phyloP scores from a whole-genome alignment of 2,329 filamentous ascomycete genomes.

The Seiridium unicorne region DNA sequence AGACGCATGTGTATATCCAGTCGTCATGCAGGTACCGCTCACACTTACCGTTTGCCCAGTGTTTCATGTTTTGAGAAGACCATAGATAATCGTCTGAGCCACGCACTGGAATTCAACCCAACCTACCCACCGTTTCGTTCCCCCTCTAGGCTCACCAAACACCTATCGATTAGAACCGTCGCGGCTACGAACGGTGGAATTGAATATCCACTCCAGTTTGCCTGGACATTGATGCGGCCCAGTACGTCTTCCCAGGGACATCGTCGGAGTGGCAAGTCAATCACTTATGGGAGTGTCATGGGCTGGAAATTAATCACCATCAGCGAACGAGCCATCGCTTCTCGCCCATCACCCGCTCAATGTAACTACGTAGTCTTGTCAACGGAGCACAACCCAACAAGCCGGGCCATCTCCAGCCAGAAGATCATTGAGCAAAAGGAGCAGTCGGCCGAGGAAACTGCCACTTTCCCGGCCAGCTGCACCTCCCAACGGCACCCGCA shows the following conservation, averaged over 20 bases:
- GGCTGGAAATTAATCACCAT: not conserved
- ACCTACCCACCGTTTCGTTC: too few relatives aligned
- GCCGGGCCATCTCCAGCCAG: not conserved
- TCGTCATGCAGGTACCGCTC: not conserved
- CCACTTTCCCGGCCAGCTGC: not conserved
- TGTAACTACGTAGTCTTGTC: too few relatives aligned
- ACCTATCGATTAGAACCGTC: not conserved
- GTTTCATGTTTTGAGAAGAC: not conserved
- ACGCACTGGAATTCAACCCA: too few relatives aligned
- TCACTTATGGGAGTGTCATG: not conserved
- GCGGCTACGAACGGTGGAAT: not conserved
- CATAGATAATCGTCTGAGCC: too few relatives aligned
- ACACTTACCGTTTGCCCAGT: constrained; percentile 1
- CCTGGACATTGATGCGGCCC: not conserved
- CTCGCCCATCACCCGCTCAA: not conserved
- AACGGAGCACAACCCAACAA: not conserved
- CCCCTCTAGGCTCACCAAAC: not conserved
- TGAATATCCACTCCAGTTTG: not conserved
- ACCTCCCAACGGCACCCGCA: not conserved
- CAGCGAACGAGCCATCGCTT: not conserved
- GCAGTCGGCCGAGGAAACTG: not conserved
- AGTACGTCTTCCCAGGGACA: not conserved
- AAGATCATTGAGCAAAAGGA: not conserved
- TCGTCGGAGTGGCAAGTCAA: not conserved
- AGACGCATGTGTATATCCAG: not conserved